Conservation (phyloP, 2,329 filamentous ascomycete genomes). For the Metarhizium brunneum region DNA sequence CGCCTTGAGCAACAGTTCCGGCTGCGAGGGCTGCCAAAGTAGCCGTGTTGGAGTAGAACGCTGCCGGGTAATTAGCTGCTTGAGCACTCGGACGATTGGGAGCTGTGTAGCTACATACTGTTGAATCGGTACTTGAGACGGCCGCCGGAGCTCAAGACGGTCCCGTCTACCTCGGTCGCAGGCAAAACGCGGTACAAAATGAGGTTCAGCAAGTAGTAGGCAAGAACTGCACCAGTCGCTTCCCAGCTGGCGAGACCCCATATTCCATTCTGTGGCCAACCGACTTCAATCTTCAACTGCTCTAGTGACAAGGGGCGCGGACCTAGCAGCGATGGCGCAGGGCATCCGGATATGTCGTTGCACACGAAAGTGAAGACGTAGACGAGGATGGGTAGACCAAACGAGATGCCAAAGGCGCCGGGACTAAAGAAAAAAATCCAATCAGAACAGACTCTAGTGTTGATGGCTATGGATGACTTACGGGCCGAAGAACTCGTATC, state of each 20-base stretch:
- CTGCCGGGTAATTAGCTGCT: slow-evolving; percentile 30
- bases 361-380: slow-evolving; percentile 78
- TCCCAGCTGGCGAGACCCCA: slow-evolving; percentile 60
- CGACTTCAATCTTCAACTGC: slow-evolving; percentile 68
- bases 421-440: slow-evolving; percentile 37
- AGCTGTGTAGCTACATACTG: slow-evolving; percentile 33
- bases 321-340: slow-evolving; percentile 68
- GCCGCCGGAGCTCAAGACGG: slow-evolving; percentile 59
- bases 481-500: slow-evolving; percentile 46
- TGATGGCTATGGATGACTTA: slow-evolving; percentile 20
- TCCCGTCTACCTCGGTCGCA: slow-evolving; percentile 61
- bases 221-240: slow-evolving; percentile 60
- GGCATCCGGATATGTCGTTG: slow-evolving; percentile 89
- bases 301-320: slow-evolving; percentile 63
- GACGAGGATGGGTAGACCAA: slow-evolving; percentile 69
- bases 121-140: slow-evolving; percentile 77
- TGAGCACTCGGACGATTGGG: slow-evolving; percentile 9
- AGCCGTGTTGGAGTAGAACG: slow-evolving; percentile 64
- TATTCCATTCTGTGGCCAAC: slow-evolving; percentile 68
- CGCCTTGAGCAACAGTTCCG: slow-evolving; percentile 68
- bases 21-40: slow-evolving; percentile 63
- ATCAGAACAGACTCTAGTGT: neutral
- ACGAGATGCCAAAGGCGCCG: slow-evolving; percentile 68
- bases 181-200: slow-evolving; percentile 70
- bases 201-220: slow-evolving; percentile 70